Percentiles rank a stretch among this genome's conserved stretches.
Conservation (phyloP, 2,329 filamentous ascomycete species). For the Fusarium goolgardi region DNA sequence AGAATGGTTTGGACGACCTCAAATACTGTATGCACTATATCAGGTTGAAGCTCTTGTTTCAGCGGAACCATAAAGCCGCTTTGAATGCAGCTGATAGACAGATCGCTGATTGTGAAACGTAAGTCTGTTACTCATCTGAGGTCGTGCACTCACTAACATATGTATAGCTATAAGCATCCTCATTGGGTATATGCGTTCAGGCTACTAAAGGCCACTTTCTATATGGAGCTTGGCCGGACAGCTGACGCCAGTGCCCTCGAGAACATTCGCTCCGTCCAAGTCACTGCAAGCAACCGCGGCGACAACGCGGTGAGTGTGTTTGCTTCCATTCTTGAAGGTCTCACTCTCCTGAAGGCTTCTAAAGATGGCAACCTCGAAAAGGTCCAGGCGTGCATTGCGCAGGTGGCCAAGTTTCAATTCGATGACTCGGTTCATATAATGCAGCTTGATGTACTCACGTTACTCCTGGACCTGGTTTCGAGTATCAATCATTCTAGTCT, state of each 20-base stretch:
- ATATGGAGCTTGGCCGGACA: slow-evolving; percentile 69
- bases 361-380: slow-evolving; percentile 75
- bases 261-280: slow-evolving; percentile 73
- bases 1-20: slow-evolving; percentile 65
- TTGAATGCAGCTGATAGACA: slow-evolving; percentile 77
- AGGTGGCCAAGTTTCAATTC: slow-evolving; percentile 76
- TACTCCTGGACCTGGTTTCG: slow-evolving; percentile 77
- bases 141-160: slow-evolving; percentile 23
- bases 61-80: slow-evolving; percentile 77
- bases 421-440: slow-evolving; percentile 70
- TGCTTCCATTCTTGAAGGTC: slow-evolving; percentile 74
- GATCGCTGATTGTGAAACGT: slow-evolving; percentile 75
- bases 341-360: slow-evolving; percentile 73
- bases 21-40: slow-evolving; percentile 84
- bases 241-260: slow-evolving; percentile 74
- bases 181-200: slow-evolving; percentile 83
- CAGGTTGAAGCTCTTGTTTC: slow-evolving; percentile 75
- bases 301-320: slow-evolving; percentile 74
- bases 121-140: slow-evolving; percentile 47
- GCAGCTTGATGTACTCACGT: slow-evolving; percentile 73
- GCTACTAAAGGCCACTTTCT: slow-evolving; percentile 76
- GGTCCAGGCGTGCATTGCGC: slow-evolving; percentile 79
- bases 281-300: slow-evolving; percentile 67
- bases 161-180: slow-evolving; percentile 69
- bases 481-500: slow-evolving; percentile 72